Conservation (phyloP, 73 alveolate species). For the Paramecium octaurelia region DNA sequence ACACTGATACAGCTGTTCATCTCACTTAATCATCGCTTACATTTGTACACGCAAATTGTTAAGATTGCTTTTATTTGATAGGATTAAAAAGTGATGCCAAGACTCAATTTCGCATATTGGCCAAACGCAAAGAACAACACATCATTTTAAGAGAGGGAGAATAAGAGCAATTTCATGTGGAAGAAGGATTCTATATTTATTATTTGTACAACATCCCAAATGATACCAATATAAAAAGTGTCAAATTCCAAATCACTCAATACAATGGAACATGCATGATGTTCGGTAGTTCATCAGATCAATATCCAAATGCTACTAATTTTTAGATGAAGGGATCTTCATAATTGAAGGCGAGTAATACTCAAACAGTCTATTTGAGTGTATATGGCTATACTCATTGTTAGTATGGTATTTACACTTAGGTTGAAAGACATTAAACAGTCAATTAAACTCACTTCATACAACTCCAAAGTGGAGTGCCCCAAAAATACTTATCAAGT, state of each 20-base stretch:
- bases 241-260: background rate
- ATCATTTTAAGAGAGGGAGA: conserved; percentile 2
- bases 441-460: background rate
- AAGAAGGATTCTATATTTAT: background rate
- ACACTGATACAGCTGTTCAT: background rate
- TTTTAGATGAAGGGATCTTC: background rate
- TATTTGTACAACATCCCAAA: background rate
- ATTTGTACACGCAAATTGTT: background rate
- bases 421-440: background rate
- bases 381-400: background rate
- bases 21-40: background rate
- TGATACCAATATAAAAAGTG: background rate
- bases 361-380: background rate
- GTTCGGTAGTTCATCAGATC: background rate
- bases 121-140: background rate
- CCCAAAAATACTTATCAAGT: background rate
- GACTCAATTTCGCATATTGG: background rate
- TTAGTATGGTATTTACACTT: background rate
- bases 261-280: background rate
- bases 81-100: background rate
- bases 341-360: background rate
- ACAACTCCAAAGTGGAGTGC: background rate
- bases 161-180: background rate
- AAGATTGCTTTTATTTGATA: background rate
- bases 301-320: background rate